Evolutionary conservation across 352 stramenopile genomes (phyloP).

Genomic region (Phytopythium kandeliae): DNA sequence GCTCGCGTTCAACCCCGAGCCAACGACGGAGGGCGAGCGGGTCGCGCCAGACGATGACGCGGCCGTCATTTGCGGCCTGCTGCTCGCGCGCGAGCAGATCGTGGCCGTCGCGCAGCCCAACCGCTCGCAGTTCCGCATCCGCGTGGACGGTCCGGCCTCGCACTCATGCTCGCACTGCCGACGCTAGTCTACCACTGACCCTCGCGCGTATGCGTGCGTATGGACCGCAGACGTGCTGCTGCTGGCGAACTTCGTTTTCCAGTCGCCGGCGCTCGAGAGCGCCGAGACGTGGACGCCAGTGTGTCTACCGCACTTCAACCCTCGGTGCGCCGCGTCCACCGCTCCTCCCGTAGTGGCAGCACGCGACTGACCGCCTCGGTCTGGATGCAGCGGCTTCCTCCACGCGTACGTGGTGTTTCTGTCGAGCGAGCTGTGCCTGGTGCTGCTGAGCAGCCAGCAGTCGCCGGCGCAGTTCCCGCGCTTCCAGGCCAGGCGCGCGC

Average conservation of each 20-base stretch:
- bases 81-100: constrained; percentile 41
- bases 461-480: constrained; percentile 61
- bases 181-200: too few relatives aligned
- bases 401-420: constrained; percentile 75
- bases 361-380: too few relatives aligned
- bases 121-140: constrained; percentile 59
- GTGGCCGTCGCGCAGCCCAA: constrained; percentile 52
- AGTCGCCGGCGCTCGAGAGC: constrained; percentile 49
- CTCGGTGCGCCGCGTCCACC: constrained; percentile 22
- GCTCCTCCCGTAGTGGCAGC: too few relatives aligned
- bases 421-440: constrained; percentile 38
- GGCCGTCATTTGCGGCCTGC: constrained; percentile 53
- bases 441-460: constrained; percentile 66
- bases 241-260: constrained; percentile 68
- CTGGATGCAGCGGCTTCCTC: constrained; percentile 44
- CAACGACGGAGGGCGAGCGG: background rate
- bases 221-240: constrained; percentile 43
- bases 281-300: constrained; percentile 74
- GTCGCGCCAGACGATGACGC: constrained; percentile 10
- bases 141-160: constrained; percentile 37
- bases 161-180: too few relatives aligned
- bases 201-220: too few relatives aligned
- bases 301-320: constrained; percentile 60
- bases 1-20: constrained; percentile 34
- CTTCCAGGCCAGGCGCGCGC: constrained; percentile 58